These are phyloP conservation scores for Leptomonas seymouri DNA, from an alignment of 208 protist species.

Conservation along the genomic window DNA sequence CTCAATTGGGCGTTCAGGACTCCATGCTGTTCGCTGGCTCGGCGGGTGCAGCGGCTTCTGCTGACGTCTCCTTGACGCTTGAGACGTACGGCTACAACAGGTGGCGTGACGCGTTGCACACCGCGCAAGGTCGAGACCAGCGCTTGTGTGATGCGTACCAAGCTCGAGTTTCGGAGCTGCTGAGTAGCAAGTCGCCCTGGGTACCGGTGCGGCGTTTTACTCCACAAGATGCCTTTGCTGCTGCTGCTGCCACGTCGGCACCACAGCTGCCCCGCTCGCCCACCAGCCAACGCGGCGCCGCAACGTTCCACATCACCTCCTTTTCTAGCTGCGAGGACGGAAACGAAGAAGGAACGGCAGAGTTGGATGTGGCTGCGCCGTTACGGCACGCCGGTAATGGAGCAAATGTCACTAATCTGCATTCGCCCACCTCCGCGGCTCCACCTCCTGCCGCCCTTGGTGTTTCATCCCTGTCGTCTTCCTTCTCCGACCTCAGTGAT, in stretches of 20 bases:
- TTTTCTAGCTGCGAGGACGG: conserved; percentile 13
- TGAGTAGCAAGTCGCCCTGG: conserved; percentile 16
- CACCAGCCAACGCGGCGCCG: too few species aligned
- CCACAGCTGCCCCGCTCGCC: background rate
- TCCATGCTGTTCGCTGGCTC: background rate
- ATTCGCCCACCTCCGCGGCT: background rate
- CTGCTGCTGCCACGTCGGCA: background rate
- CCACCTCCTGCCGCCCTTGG: background rate
- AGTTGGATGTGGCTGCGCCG: background rate
- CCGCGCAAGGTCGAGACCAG: conserved; percentile 24
- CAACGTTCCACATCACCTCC: conserved; percentile 8
- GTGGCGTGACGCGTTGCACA: conserved; percentile 27
- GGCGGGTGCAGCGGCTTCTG: background rate
- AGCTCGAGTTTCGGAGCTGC: conserved; percentile 11
- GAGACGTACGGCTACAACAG: conserved; percentile 20
- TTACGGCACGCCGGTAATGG: too few species aligned
- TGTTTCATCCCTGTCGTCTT: conserved; percentile 23
- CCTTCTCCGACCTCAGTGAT: conserved; percentile 36
- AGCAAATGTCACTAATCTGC: too few species aligned
- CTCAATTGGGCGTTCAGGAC: background rate
- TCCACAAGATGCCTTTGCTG: background rate
- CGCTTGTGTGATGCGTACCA: conserved; percentile 21
- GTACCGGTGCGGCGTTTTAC: conserved; percentile 9
- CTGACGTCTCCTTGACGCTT: conserved; percentile 5
- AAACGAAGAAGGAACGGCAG: background rate